phyloP scores from a whole-genome alignment of 805 yeast species.

The Sugiyamaella mastotermitis region DNA sequence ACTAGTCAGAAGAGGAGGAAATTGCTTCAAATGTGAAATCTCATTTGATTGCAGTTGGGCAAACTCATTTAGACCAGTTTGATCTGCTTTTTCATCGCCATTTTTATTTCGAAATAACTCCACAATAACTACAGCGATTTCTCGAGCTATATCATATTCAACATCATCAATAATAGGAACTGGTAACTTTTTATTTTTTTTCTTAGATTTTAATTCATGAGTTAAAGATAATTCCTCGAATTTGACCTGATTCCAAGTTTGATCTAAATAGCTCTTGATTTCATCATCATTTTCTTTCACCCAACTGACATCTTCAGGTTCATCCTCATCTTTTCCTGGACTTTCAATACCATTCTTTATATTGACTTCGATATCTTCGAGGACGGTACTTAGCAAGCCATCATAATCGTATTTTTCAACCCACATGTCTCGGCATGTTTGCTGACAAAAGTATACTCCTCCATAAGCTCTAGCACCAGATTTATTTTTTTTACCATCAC shows the following conservation, averaged over 20 bases:
- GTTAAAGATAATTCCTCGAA: not conserved
- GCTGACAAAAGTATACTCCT: slow-evolving; percentile 51
- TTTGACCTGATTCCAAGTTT: slow-evolving; percentile 16
- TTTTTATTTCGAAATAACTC: slow-evolving; percentile 10
- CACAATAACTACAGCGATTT: slow-evolving; percentile 34
- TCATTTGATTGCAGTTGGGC: slow-evolving; percentile 48
- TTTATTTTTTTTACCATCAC: slow-evolving; percentile 8
- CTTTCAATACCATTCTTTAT: slow-evolving; percentile 16
- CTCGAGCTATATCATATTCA: slow-evolving; percentile 47
- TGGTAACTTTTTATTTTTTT: not conserved
- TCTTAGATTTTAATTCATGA: not conserved
- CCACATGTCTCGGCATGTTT: slow-evolving; percentile 38
- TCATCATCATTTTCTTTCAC: slow-evolving; percentile 19
- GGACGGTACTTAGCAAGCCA: slow-evolving; percentile 30
- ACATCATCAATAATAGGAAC: slow-evolving; percentile 37
- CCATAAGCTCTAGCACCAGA: slow-evolving; percentile 29
- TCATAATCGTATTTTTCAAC: slow-evolving; percentile 30
- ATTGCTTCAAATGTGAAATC: slow-evolving; percentile 37
- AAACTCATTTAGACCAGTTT: slow-evolving; percentile 24
- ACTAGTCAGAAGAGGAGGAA: slow-evolving; percentile 43
- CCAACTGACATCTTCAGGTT: slow-evolving; percentile 2
- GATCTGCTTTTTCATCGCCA: not conserved
- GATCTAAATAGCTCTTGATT: slow-evolving; percentile 34
- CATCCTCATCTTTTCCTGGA: not conserved
- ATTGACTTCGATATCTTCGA: slow-evolving; percentile 36